Base-by-base conservation (phyloP, 2,329 filamentous ascomycete genomes). In the Aspergillus sp. region DNA sequence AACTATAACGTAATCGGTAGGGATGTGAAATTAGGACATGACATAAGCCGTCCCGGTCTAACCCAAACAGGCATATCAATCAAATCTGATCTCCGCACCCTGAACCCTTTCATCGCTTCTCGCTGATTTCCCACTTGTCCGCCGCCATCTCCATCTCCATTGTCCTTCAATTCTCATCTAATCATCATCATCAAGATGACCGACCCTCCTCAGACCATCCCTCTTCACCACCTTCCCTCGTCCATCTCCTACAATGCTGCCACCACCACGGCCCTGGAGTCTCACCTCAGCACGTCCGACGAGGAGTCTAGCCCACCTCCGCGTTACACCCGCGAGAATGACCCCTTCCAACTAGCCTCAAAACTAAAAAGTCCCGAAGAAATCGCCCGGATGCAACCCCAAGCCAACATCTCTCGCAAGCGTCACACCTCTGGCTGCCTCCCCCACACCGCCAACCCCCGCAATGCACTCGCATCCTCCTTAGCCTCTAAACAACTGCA, bases 271-370 rank as follows among this genome's bases (percentile, higher is more conserved):
- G 79, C 77, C n/a, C 67, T 80, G 47, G 79, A 82, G 57, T 61
- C 53, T 30, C 69, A 64, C 19, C 50, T 38, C 30, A 59, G 39
- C 52, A 59, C 68, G 63, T 69, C 66, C 44, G 82, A 84, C 62
- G 75, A 82, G 59, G 82, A 84, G 69, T 70, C 72, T n/a, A 73
- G 75, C 44, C 69, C 71, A 10, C 75, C 77, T 0, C 87, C 88
- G 0, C 82, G 81, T 8, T 85, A 88, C 69, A 85, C 82, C 19
- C 75, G 77, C 25, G 86, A 88, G 65, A 89, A 86, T 70, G 94
- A 98, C 69, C 94, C 94, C 0, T 95, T 92, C 76, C 86, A 88
- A 57, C 87, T 98, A 3, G 87, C 90, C 0, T 85, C 86, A 2
- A 87, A 86, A 57, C 86, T 95, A 74, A 98, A 96, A 79, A 87